phyloP scores from a whole-genome alignment of 768 basidiomycete genomes.

The Lentinula lateritia region DNA sequence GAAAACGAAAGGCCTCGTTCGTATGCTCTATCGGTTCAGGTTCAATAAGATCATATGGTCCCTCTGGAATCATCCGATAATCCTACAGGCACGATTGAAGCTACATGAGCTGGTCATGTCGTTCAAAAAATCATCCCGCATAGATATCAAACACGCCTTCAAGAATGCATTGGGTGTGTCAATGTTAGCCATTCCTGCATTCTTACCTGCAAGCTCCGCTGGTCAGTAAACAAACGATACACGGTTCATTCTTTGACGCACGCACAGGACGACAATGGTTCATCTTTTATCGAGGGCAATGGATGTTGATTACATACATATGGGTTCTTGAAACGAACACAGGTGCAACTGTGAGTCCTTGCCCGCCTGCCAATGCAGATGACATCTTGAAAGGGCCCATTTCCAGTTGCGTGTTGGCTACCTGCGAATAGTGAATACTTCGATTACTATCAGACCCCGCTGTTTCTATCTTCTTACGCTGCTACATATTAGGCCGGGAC shows the following conservation, averaged over 20 bases:
- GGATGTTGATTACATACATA: conserved; percentile 45
- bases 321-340: conserved; percentile 49
- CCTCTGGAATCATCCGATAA: conserved; percentile 20
- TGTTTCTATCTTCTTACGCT: background rate
- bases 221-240: conserved; percentile 18
- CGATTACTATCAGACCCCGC: background rate
- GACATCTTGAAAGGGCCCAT: background rate
- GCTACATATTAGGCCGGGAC: conserved; percentile 22
- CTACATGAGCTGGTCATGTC: conserved; percentile 26
- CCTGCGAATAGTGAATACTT: conserved; percentile 32
- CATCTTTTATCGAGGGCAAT: conserved; percentile 32
- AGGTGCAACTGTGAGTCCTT: conserved; percentile 33
- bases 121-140: conserved; percentile 20
- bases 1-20: conserved; percentile 1
- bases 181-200: conserved; percentile 36
- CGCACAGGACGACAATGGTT: conserved; percentile 33
- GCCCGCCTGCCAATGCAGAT: background rate
- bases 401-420: conserved; percentile 36
- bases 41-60: conserved; percentile 9
- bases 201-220: conserved; percentile 26
- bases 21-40: conserved; percentile 8
- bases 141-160: conserved; percentile 37
- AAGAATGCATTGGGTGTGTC: conserved; percentile 42
- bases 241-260: background rate
- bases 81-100: conserved; percentile 23